Evolutionary conservation across 441 rosid genomes (phyloP).

Genomic region (Adansonia rubrostipa): DNA sequence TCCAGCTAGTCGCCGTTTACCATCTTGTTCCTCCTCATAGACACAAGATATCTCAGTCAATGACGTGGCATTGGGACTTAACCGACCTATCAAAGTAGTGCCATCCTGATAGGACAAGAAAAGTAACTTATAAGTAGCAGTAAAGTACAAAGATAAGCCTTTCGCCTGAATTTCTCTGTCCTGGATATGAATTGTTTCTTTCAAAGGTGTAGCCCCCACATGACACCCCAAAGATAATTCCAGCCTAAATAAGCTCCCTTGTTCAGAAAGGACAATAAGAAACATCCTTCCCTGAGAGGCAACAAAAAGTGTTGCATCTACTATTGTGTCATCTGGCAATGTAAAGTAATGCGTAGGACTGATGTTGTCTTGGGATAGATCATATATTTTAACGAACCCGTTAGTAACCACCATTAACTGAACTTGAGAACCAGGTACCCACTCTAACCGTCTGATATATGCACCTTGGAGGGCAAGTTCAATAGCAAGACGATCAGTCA

Average conservation of each 20-base stretch:
- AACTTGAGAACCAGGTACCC: constrained; percentile 99
- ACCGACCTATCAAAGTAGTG: constrained; percentile 76
- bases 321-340: constrained; percentile 76
- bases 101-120: constrained; percentile 92
- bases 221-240: constrained; percentile 77
- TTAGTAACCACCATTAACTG: constrained; percentile 93
- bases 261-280: constrained; percentile 91
- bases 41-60: constrained; percentile 72
- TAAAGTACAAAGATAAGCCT: constrained; percentile 90
- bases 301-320: constrained; percentile 84
- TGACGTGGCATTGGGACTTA: constrained; percentile 71
- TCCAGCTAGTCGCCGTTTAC: constrained; percentile 71
- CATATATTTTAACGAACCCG: constrained; percentile 94
- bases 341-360: constrained; percentile 96
- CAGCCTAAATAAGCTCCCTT: constrained; percentile 79
- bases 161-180: constrained; percentile 71
- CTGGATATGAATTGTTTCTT: constrained; percentile 68
- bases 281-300: constrained; percentile 84
- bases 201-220: constrained; percentile 88
- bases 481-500: constrained; percentile 95
- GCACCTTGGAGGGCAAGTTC: constrained; percentile 99
- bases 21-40: constrained; percentile 86
- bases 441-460: constrained; percentile 80
- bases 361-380: constrained; percentile 93
- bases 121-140: constrained; percentile 78